phyloP scores from a whole-genome alignment of 495 filamentous ascomycete genomes.

The Aspergillus egyptiacus region DNA sequence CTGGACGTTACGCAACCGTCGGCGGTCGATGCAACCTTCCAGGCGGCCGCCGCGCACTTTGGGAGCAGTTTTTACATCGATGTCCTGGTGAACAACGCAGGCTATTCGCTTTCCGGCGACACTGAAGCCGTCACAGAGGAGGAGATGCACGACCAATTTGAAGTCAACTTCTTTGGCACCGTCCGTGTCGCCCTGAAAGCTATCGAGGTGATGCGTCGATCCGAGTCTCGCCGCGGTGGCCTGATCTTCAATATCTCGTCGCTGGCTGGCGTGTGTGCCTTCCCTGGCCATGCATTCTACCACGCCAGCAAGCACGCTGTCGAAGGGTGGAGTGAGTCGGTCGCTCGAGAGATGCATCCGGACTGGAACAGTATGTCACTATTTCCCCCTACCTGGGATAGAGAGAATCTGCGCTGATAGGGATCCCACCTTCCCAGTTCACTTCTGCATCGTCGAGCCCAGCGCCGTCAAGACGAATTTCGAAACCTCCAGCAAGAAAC shows the following conservation, averaged over 20 bases:
- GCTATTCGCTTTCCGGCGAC: conserved; percentile 36
- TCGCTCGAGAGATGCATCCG: conserved; percentile 38
- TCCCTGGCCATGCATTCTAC: conserved; percentile 40
- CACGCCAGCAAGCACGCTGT: conserved; percentile 46
- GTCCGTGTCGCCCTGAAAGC: conserved; percentile 39
- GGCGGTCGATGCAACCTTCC: conserved; percentile 37
- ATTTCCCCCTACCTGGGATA: too few relatives aligned
- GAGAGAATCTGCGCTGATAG: too few relatives aligned
- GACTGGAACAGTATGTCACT: conserved; percentile 42
- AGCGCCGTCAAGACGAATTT: conserved; percentile 46
- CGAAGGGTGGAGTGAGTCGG: conserved; percentile 48
- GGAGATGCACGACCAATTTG: conserved; percentile 37
- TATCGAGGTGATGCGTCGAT: conserved; percentile 33
- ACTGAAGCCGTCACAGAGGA: conserved; percentile 39
- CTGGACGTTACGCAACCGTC: not conserved
- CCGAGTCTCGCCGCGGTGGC: conserved; percentile 13
- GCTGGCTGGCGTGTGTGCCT: not conserved
- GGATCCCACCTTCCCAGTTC: too few relatives aligned
- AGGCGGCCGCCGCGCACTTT: conserved; percentile 22
- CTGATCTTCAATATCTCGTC: not conserved
- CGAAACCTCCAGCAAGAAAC: conserved; percentile 8
- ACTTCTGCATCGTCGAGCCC: conserved; percentile 45
- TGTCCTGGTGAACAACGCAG: conserved; percentile 32
- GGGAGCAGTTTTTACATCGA: conserved; percentile 43
- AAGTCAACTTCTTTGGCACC: conserved; percentile 52